Evolutionary conservation across 2,329 filamentous ascomycete genomes (phyloP).

Genomic region (Grosmannia clavigera): DNA sequence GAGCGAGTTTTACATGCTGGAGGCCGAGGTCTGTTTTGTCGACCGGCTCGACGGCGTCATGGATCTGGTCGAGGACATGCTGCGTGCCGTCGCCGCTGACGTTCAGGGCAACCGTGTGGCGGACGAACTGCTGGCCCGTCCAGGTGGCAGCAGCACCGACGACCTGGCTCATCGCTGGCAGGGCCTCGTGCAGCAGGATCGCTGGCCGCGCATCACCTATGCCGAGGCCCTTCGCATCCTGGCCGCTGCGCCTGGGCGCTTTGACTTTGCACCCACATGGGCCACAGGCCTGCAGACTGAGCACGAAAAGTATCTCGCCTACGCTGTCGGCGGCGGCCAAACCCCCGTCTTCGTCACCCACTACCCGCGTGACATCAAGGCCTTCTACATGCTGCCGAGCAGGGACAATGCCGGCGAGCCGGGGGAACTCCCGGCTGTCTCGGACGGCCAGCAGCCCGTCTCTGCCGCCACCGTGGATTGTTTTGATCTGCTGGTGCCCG

Average conservation of each 20-base stretch:
- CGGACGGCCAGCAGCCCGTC: too few species aligned
- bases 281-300: slow-evolving; percentile 70
- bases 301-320: slow-evolving; percentile 81
- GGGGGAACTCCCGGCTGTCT: too few species aligned
- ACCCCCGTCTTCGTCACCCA: slow-evolving; percentile 82
- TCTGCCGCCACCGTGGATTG: slow-evolving; percentile 56
- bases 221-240: slow-evolving; percentile 62
- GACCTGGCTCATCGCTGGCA: slow-evolving; percentile 47
- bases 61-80: slow-evolving; percentile 66
- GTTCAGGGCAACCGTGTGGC: slow-evolving; percentile 29
- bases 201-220: slow-evolving; percentile 79
- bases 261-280: slow-evolving; percentile 58
- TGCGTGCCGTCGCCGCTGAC: slow-evolving; percentile 38
- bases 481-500: slow-evolving; percentile 80
- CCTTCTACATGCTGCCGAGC: slow-evolving; percentile 56
- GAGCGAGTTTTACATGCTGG: slow-evolving; percentile 98
- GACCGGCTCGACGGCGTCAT: slow-evolving; percentile 60
- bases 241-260: slow-evolving; percentile 41
- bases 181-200: slow-evolving; percentile 39
- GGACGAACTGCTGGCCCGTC: slow-evolving; percentile 28
- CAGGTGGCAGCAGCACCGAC: slow-evolving; percentile 18
- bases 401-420: not conserved
- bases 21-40: slow-evolving; percentile 77
- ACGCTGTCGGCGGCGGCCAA: slow-evolving; percentile 31
- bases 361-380: slow-evolving; percentile 81